Evolutionary conservation across 2,329 filamentous ascomycete genomes (phyloP), one percentile per base, ranked within the genome.

Genomic region (Fusarium concolor): DNA sequence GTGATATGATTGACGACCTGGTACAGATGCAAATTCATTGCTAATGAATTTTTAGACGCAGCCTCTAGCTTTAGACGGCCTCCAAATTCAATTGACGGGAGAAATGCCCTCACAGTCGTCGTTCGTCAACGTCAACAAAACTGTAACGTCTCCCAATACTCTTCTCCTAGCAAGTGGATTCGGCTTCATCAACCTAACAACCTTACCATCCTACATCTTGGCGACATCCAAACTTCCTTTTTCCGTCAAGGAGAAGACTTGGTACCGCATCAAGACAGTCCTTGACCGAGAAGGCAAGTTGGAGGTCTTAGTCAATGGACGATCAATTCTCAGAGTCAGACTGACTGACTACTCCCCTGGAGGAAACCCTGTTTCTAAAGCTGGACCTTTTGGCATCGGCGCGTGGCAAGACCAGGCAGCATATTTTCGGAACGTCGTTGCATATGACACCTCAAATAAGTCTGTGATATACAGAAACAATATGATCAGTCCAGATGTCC

Each of bases 141-240:
- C 53, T 7, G 20, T 49, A 6, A 58, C 56, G 2, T 53, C 35
- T 18, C 22, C 33, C 8, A 59, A 58, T 28, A 50, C 56, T 15
- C 7, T 58, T 3, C 53, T 39, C 3, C 31, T 59, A 10, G 44
- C 42, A 7, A 58, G 53, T 4, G 35, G 56, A 3, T 50, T 44
- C 35, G 56, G 56, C 2, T 56, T 58, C 28, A 35, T 59, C 18
- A 59, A 59, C 15, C 56, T 58, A 20, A 59, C 56, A 6, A 59
- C 56, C 5, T 15, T 59, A 3, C 42, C 42, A 2, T 58, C 56
- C 11, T 59, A 59, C n/a, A 38, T 58, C n/a, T 26, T 59, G 20
- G 44, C 38, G 26, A 58, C 56, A 6, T 20, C 38, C 10, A 24
- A 59, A 35, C 20, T 59, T 10, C 53, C 56, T 6, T 59, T 50